Conservation (phyloP, 192 early-diverging fungal species). For the Obelidium mucronatum region DNA sequence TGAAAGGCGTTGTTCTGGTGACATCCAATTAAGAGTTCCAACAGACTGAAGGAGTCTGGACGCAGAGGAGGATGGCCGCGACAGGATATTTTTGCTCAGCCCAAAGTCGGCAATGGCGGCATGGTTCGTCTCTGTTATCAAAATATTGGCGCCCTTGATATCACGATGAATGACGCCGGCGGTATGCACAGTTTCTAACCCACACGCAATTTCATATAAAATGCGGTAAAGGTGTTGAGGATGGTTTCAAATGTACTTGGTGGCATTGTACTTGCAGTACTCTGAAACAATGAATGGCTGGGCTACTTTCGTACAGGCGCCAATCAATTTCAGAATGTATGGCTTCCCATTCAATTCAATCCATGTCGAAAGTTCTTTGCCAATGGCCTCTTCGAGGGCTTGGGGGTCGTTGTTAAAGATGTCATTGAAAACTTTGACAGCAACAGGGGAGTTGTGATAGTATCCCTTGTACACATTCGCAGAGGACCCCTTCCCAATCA, state of each 20-base stretch:
- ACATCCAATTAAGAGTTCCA: constrained; percentile 32
- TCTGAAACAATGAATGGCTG: constrained; percentile 29
- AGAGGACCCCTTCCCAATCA: constrained; percentile 14
- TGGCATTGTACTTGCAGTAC: not conserved
- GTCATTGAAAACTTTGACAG: constrained; percentile 26
- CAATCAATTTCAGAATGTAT: constrained; percentile 21
- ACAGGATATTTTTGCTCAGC: constrained; percentile 11
- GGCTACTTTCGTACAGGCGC: constrained; percentile 29
- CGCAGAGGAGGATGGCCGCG: not conserved
- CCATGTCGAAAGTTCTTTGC: constrained; percentile 19
- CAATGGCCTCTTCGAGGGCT: constrained; percentile 8
- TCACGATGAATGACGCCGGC: constrained; percentile 83
- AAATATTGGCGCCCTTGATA: constrained; percentile 87
- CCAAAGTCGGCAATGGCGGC: constrained; percentile 94
- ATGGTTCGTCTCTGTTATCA: constrained; percentile 89
- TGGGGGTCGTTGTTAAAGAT: constrained; percentile 2
- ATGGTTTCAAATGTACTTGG: constrained; percentile 72
- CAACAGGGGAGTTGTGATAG: not conserved
- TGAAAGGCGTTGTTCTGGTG: constrained; percentile 9
- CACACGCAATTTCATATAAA: constrained; percentile 81
- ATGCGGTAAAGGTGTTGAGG: constrained; percentile 84
- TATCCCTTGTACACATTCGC: constrained; percentile 21
- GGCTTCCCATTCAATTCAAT: not conserved
- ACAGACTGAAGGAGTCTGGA: not conserved
- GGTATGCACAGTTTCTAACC: constrained; percentile 82